Conservation (phyloP, 2,329 filamentous ascomycete genomes). For the Dothiorella sarmentorum region DNA sequence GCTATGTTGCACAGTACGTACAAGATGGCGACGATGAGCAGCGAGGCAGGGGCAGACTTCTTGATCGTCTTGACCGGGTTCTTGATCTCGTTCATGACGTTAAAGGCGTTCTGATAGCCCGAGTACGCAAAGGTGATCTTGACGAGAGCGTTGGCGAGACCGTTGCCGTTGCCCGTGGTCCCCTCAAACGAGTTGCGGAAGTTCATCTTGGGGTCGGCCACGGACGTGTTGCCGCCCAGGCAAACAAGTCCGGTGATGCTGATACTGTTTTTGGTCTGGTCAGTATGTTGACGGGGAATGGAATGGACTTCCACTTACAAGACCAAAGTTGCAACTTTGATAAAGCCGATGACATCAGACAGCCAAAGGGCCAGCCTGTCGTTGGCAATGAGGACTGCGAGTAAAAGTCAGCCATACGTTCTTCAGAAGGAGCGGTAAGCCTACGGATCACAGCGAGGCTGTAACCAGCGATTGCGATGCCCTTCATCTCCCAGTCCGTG, state of each 20-base stretch:
- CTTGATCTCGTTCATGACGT: slow-evolving; percentile 32
- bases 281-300: background rate
- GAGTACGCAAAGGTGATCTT: slow-evolving; percentile 33
- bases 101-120: slow-evolving; percentile 34
- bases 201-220: slow-evolving; percentile 27
- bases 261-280: slow-evolving; percentile 21
- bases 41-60: slow-evolving; percentile 57
- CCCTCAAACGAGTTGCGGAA: slow-evolving; percentile 29
- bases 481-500: slow-evolving; percentile 63
- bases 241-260: slow-evolving; percentile 31
- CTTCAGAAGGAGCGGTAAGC: background rate
- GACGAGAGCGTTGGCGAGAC: slow-evolving; percentile 30
- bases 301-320: slow-evolving; percentile 35
- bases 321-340: slow-evolving; percentile 62
- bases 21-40: slow-evolving; percentile 59
- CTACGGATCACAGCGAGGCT: slow-evolving; percentile 55
- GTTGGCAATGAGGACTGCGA: slow-evolving; percentile 47
- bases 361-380: slow-evolving; percentile 57
- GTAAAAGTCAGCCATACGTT: background rate
- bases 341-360: slow-evolving; percentile 54
- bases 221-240: slow-evolving; percentile 28
- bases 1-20: slow-evolving; percentile 65
- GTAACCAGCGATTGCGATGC: slow-evolving; percentile 62
- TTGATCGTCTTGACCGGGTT: slow-evolving; percentile 63
- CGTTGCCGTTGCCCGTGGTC: slow-evolving; percentile 30